Evolutionary conservation across 768 basidiomycete genomes (phyloP), one percentile per base, ranked within the genome.

Genomic region (Hortiboletus campestris): DNA sequence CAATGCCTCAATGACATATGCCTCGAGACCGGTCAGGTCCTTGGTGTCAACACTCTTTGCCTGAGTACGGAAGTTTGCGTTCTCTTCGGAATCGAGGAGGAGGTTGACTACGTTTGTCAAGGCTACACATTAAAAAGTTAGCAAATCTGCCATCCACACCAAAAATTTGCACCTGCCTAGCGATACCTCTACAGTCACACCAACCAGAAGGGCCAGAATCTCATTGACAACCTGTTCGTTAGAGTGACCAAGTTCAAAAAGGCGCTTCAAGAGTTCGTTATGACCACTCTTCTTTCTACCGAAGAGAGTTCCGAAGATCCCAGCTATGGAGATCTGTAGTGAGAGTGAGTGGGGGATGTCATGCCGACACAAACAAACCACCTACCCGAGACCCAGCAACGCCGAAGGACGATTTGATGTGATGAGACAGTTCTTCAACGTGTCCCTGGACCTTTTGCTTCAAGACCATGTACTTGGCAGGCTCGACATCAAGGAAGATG

Each of bases 401-500:
- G 51, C 74, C 68, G 12, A 88, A 71, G 44, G 79, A 68, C 10
- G 63, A 58, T 64, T 81, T 86, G 73, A 93, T 89, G 51, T 80
- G 75, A 1, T 68, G 66, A 19, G 83, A 69, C 25, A 93, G 72
- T 34, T 80, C 74, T 25, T 80, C 74, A 11, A 89, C 71, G 46
- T 88, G 74, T 3, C 66, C 72, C 51, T 78, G 77, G 7, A 82
- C 82, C 53, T 77, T 80, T 43, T 75, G 71, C 59, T 80, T 76
- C 22, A 84, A 64, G 20, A 79, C 75, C 79, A 86, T 80, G 29
- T 83, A 70, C 61, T 83, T 82, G 2, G 81, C 75, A 2, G 80
- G 64, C 49, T 88, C 87, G 20, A 83, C 74, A 49, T 91, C 83
- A 34, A 91, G 78, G 82, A 92, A 93, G 55, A 93, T 73, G 67